Conservation (phyloP, 495 filamentous ascomycete genomes). For the Alectoria sarmentosa region DNA sequence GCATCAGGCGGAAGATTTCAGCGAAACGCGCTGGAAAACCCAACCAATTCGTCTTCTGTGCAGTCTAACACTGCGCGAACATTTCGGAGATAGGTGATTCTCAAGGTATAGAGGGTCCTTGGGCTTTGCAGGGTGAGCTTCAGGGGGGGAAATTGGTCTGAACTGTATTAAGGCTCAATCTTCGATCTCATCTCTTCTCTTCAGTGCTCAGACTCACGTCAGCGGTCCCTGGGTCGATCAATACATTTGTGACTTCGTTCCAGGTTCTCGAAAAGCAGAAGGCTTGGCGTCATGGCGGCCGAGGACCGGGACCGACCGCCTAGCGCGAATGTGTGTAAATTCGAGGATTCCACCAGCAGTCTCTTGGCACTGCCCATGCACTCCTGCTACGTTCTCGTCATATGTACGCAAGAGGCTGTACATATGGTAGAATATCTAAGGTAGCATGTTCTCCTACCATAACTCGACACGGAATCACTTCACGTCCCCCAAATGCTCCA, state of each 20-base stretch:
- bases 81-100: not conserved
- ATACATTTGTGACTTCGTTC: not conserved
- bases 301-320: not conserved
- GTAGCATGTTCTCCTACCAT: not conserved
- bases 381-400: not conserved
- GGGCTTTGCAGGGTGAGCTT: not conserved
- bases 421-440: not conserved
- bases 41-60: not conserved
- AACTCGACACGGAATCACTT: not conserved
- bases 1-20: not conserved
- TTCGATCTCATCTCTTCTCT: not conserved
- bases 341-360: too few relatives aligned
- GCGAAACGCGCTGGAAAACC: not conserved
- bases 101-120: not conserved
- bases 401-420: conserved; percentile 7
- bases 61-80: not conserved
- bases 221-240: not conserved
- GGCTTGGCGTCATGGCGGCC: conserved; percentile 10
- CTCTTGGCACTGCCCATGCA: not conserved
- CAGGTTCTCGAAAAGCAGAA: not conserved
- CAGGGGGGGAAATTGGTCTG: too few relatives aligned
- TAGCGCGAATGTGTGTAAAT: too few relatives aligned
- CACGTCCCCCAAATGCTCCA: not conserved
- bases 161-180: not conserved
- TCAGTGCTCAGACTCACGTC: not conserved